Evolutionary conservation across 2,329 filamentous ascomycete genomes (phyloP).

Genomic region (Calycina marina): DNA sequence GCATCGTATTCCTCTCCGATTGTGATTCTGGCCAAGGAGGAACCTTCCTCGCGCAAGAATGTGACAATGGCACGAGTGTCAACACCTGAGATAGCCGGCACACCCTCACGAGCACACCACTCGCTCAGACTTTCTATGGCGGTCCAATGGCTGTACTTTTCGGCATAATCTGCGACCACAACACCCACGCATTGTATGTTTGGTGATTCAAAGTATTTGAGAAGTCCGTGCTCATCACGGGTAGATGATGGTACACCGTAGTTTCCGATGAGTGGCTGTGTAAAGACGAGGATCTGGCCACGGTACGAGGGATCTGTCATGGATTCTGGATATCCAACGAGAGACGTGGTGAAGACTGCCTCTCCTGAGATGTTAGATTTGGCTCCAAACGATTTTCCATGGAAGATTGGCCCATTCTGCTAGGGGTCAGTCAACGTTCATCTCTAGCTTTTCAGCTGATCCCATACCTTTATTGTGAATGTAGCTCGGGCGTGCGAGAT

Average conservation of each 20-base stretch:
- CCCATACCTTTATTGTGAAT: conserved; percentile 73
- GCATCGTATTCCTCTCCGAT: conserved; percentile 97
- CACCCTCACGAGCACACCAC: conserved; percentile 93
- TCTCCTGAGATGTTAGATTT: conserved; percentile 95
- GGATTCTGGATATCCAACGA: conserved; percentile 95
- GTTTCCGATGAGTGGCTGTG: conserved; percentile 94
- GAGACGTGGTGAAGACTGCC: conserved; percentile 95
- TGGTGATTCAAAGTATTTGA: conserved; percentile 97
- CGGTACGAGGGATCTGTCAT: conserved; percentile 80
- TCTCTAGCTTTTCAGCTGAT: background rate
- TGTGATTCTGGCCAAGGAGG: conserved; percentile 84
- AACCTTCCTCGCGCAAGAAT: conserved; percentile 88
- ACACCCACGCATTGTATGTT: conserved; percentile 94
- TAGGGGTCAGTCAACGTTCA: conserved; percentile 18
- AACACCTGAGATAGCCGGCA: conserved; percentile 90
- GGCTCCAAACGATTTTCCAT: conserved; percentile 91
- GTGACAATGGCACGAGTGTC: conserved; percentile 97
- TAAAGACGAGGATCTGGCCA: conserved; percentile 96
- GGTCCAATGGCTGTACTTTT: conserved; percentile 96
- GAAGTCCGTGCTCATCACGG: conserved; percentile 75
- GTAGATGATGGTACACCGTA: conserved; percentile 85
- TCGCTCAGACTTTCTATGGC: conserved; percentile 84
- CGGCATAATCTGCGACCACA: conserved; percentile 86
- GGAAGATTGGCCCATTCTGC: conserved; percentile 87
- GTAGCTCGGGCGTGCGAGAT: conserved; percentile 68